Percentiles rank a stretch among this genome's conserved stretches.
Evolutionary conservation across 371 early-diverging fungal genomes (phyloP).

Genomic region (Rhizopus sp.): DNA sequence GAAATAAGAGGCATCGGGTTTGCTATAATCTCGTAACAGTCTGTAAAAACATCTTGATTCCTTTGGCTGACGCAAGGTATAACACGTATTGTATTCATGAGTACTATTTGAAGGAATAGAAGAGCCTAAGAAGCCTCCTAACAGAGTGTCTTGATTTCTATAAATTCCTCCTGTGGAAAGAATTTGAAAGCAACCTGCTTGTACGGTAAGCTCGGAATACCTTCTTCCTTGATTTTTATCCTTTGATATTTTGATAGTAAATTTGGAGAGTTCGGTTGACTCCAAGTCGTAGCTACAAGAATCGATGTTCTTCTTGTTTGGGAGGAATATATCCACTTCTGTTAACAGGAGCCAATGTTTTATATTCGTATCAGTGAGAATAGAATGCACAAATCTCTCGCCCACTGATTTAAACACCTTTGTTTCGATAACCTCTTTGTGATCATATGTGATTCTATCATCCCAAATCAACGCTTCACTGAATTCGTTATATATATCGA

Average conservation of each 20-base stretch:
- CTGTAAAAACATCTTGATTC: constrained; percentile 1
- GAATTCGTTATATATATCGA: constrained; percentile 4
- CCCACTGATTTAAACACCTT: constrained; percentile 1
- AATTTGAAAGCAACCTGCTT: constrained; percentile 4
- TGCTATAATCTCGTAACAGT: constrained; percentile 5
- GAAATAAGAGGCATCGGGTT: constrained; percentile 3
- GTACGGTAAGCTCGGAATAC: neutral
- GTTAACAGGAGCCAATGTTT: constrained; percentile 1
- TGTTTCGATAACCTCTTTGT: constrained; percentile 4
- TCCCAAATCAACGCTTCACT: constrained; percentile 1
- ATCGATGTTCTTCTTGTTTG: constrained; percentile 1
- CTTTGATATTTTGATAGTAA: constrained; percentile 6
- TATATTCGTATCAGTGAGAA: neutral
- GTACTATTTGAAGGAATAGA: constrained; percentile 3
- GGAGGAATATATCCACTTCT: neutral
- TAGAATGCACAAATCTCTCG: constrained; percentile 5
- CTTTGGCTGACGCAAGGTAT: neutral
- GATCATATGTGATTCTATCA: neutral
- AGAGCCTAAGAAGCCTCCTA: constrained; percentile 3
- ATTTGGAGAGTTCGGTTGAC: constrained; percentile 8
- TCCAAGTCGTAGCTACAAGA: constrained; percentile 6
- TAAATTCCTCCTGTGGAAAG: neutral
- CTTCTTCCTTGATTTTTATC: constrained; percentile 1
- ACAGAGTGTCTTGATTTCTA: neutral
- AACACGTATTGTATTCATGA: neutral